phyloP scores from a whole-genome alignment of 2,329 filamentous ascomycete genomes.

The Paracorniculantispora psalliotae region DNA sequence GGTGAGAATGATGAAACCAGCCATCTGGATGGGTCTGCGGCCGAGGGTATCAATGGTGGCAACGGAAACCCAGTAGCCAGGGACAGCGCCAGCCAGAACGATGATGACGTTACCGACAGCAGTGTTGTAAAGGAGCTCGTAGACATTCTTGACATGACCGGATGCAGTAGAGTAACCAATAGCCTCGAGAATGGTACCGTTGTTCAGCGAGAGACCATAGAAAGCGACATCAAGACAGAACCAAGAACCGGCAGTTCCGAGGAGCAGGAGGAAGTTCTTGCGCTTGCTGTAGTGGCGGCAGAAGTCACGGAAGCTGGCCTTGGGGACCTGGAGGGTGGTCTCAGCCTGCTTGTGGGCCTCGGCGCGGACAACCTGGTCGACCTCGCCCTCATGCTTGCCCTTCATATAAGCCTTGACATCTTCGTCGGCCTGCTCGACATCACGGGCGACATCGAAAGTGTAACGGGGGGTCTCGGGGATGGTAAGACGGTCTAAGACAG shows the following conservation, averaged over 20 bases:
- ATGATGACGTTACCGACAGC: constrained; percentile 76
- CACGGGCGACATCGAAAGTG: constrained; percentile 74
- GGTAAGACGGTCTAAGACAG: constrained; percentile 54
- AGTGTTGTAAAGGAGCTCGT: constrained; percentile 66
- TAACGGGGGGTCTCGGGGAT: constrained; percentile 87
- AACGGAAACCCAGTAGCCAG: constrained; percentile 78
- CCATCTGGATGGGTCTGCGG: constrained; percentile 71
- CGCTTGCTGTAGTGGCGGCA: constrained; percentile 62
- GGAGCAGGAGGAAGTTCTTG: constrained; percentile 66
- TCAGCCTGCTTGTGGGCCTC: constrained; percentile 49
- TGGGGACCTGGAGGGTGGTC: constrained; percentile 56
- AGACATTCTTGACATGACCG: constrained; percentile 47
- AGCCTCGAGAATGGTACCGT: constrained; percentile 62
- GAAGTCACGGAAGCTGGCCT: constrained; percentile 71
- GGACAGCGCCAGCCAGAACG: constrained; percentile 72
- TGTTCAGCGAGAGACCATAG: constrained; percentile 71
- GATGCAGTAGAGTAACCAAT: constrained; percentile 66
- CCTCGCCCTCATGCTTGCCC: constrained; percentile 56
- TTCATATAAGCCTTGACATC: constrained; percentile 72
- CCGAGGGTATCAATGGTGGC: constrained; percentile 68
- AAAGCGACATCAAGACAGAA: constrained; percentile 64
- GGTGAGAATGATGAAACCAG: constrained; percentile 57
- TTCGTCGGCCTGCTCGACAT: constrained; percentile 67
- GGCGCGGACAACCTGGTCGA: constrained; percentile 63
- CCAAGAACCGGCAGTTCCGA: constrained; percentile 79